Base-by-base conservation (phyloP, 2,329 filamentous ascomycete species). In the Fusarium bactridioides region DNA sequence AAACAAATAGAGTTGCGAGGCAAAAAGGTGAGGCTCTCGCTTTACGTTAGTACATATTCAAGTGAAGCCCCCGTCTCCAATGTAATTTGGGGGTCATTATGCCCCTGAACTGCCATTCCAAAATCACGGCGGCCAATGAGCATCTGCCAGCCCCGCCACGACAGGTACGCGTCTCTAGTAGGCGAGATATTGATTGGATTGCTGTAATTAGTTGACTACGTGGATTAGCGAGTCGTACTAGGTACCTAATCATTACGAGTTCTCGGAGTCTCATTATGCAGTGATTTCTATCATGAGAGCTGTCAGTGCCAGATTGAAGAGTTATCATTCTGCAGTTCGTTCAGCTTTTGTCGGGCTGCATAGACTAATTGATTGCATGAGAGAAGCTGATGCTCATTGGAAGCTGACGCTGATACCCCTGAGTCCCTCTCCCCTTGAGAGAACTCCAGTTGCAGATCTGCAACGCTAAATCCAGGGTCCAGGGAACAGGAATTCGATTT, bases 391-490 rank as follows among this genome's bases (percentile, higher is more conserved):
- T 61, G 43, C 60, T 44, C 15, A 66, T 69, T 69, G 65, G 65
- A 48, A 56, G 60, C 23, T 48, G 56, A 27, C 37, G 40, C 40
- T 29, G 35, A 33, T 58, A 68, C 70, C 70, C 70, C 70, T 74
- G 70, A 68, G 64, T 50, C 41, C 31, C n/a, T 48, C n/a, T 64
- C 41, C 43, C 51, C 43, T 57, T 57, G 41, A 60, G 37, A 66
- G 40, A 35, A 51, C 21, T 48, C 45, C 45, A 60, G 55, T 67
- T 38, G 33, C 44, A 48, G 70, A 73, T 73, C 70, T 53, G 41
- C 70, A 72, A 63, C 67, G 58, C 70, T 73, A 73, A 74, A 73
- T 74, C 44, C 63, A 72, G 70, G 70, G 70, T 72, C 63, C 51
- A 67, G 41, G 31, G 48, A 25, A 33, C 29, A 54, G 43, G 41